A percentile compares a stretch with the other conserved stretches of the same genome.
phyloP scores from a whole-genome alignment of 2,329 filamentous ascomycete species.

The Penicillium concentricum region DNA sequence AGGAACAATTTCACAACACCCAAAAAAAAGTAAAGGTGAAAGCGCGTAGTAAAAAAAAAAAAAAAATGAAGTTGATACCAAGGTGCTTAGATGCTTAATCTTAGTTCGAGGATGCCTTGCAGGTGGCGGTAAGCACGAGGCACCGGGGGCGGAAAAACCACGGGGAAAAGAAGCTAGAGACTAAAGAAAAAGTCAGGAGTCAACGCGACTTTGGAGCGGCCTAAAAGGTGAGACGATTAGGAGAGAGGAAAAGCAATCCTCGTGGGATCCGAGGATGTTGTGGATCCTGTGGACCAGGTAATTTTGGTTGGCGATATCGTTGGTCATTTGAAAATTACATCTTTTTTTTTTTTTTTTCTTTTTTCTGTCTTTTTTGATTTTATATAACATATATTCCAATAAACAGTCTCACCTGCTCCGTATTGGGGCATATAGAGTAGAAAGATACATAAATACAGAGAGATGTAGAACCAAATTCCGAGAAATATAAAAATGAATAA shows the following conservation, averaged over 20 bases:
- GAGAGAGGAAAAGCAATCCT: conserved; percentile 6
- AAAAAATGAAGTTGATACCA: conserved; percentile 21
- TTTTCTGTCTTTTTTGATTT: neutral
- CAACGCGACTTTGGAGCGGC: conserved; percentile 19
- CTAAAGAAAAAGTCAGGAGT: conserved; percentile 20
- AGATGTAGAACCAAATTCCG: too few species aligned
- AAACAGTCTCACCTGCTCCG: neutral
- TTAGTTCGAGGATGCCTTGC: conserved; percentile 41
- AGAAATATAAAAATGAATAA: neutral
- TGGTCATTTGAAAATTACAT: conserved; percentile 8
- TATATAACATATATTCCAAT: neutral
- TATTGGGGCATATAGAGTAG: neutral
- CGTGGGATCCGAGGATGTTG: conserved; percentile 38
- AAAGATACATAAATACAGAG: neutral
- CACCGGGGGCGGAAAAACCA: conserved; percentile 24
- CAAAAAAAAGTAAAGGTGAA: neutral
- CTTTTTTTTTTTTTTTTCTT: neutral
- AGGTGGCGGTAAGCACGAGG: conserved; percentile 40
- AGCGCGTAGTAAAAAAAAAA: neutral
- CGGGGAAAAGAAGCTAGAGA: neutral
- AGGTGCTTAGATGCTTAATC: conserved; percentile 45
- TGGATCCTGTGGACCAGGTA: conserved; percentile 30
- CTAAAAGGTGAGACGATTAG: conserved; percentile 31
- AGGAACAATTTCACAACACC: conserved; percentile 2
- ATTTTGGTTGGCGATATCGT: conserved; percentile 18